These are phyloP conservation scores for Elaphomyces granulatus DNA, from an alignment of 495 filamentous ascomycete species.

Conservation along the genomic window DNA sequence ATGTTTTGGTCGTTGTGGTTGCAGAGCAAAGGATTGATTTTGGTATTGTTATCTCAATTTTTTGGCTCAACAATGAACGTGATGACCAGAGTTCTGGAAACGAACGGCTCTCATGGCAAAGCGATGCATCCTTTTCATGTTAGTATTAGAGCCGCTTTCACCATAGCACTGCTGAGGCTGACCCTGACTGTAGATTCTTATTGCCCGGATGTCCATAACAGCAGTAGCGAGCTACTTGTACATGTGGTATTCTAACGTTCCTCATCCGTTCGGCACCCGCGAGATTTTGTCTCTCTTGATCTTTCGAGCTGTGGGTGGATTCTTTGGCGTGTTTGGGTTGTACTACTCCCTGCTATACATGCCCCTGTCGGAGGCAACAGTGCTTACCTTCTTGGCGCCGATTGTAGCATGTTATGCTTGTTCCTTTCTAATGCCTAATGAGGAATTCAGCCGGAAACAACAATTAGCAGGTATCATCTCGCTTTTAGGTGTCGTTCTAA, in stretches of 20 bases:
- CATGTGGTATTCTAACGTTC: conserved; percentile 56
- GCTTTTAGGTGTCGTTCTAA: conserved; percentile 68
- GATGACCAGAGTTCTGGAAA: conserved; percentile 61
- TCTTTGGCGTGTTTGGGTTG: conserved; percentile 71
- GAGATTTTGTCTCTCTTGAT: conserved; percentile 54
- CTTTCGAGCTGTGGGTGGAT: conserved; percentile 56
- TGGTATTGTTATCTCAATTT: conserved; percentile 64
- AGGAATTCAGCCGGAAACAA: conserved; percentile 68
- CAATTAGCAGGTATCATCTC: conserved; percentile 64
- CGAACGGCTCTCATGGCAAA: conserved; percentile 45
- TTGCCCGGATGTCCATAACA: conserved; percentile 73
- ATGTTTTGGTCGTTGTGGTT: conserved; percentile 23
- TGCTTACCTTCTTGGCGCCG: conserved; percentile 81
- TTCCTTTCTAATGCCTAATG: conserved; percentile 52
- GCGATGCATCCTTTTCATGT: conserved; percentile 76
- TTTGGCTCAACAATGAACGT: conserved; percentile 88
- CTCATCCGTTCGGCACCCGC: conserved; percentile 53
- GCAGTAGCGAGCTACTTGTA: conserved; percentile 50
- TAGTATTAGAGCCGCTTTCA: neutral
- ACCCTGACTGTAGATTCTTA: conserved; percentile 44
- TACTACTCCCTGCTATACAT: conserved; percentile 81
- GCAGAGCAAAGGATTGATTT: conserved; percentile 56
- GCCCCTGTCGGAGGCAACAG: conserved; percentile 78
- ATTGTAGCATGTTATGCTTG: conserved; percentile 73
- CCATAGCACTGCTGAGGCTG: neutral